phyloP scores from a whole-genome alignment of 2,329 filamentous ascomycete genomes.

The Penicillium psychrosexuale region DNA sequence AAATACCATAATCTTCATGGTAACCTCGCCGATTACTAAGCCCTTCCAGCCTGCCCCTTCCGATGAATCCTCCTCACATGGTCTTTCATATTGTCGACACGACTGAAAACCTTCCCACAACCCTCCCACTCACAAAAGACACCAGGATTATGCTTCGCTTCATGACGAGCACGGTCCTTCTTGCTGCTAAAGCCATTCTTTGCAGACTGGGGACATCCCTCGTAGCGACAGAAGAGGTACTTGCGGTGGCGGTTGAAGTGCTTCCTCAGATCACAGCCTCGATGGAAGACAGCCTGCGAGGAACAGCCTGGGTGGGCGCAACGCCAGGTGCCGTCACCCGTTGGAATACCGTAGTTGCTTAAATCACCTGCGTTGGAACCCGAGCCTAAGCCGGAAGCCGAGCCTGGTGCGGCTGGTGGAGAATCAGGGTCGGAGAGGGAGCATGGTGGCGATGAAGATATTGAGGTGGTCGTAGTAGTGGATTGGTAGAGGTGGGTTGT shows the following conservation, averaged over 20 bases:
- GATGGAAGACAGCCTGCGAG: constrained; percentile 56
- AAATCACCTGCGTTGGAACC: constrained; percentile 25
- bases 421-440: constrained; percentile 15
- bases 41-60: constrained; percentile 10
- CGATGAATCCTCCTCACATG: constrained; percentile 46
- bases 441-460: constrained; percentile 14
- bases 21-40: background rate
- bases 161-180: constrained; percentile 60
- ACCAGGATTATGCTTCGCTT: constrained; percentile 62
- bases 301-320: constrained; percentile 59
- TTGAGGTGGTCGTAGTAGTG: constrained; percentile 4
- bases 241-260: constrained; percentile 63
- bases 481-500: background rate
- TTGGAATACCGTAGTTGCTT: constrained; percentile 32
- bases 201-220: constrained; percentile 56
- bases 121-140: constrained; percentile 58
- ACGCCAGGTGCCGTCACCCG: constrained; percentile 49
- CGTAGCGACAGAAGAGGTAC: constrained; percentile 58
- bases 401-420: constrained; percentile 6
- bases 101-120: constrained; percentile 58
- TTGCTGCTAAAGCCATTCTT: constrained; percentile 61
- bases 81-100: constrained; percentile 61
- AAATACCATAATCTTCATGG: background rate
- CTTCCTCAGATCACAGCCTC: constrained; percentile 61
- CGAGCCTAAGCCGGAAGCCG: constrained; percentile 8